A percentile compares a stretch with the other conserved stretches of the same genome.
Conservation (phyloP, 495 filamentous ascomycete genomes). For the Trichoderma gamsii region DNA sequence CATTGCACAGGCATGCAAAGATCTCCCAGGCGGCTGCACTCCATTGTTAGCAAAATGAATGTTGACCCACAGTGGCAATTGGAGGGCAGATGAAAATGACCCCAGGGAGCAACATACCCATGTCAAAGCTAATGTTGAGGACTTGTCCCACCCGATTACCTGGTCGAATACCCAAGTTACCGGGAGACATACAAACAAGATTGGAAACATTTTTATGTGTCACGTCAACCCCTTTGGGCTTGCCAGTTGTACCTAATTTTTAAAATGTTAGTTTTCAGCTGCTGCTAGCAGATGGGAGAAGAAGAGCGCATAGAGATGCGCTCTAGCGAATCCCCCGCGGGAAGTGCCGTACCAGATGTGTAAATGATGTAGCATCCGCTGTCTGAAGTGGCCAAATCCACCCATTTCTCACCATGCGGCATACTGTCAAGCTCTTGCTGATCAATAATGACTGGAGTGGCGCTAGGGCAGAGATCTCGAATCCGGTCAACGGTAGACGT, state of each 20-base stretch:
- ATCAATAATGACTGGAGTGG: constrained; percentile 15
- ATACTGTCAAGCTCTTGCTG: constrained; percentile 16
- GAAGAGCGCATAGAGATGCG: not conserved
- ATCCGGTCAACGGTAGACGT: not conserved
- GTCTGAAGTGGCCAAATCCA: constrained; percentile 20
- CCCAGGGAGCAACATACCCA: constrained; percentile 27
- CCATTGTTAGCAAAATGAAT: not conserved
- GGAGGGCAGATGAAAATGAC: not conserved
- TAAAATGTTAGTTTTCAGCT: not conserved
- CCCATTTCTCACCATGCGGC: constrained; percentile 17
- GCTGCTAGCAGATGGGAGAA: not conserved
- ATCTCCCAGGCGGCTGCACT: constrained; percentile 34
- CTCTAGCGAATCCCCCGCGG: not conserved
- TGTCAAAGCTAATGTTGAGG: constrained; percentile 37
- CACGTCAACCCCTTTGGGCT: constrained; percentile 37
- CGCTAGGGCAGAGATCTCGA: not conserved
- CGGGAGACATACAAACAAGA: constrained; percentile 27
- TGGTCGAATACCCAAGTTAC: constrained; percentile 29
- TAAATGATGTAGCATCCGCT: constrained; percentile 39
- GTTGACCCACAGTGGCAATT: not conserved
- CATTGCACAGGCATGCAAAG: constrained; percentile 34
- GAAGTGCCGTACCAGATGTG: constrained; percentile 26
- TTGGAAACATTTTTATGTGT: constrained; percentile 32
- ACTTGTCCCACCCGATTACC: constrained; percentile 34
- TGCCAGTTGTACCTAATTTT: constrained; percentile 31